Base-by-base conservation (phyloP, 2,329 filamentous ascomycete genomes). In the Trichoderma pleuroti region DNA sequence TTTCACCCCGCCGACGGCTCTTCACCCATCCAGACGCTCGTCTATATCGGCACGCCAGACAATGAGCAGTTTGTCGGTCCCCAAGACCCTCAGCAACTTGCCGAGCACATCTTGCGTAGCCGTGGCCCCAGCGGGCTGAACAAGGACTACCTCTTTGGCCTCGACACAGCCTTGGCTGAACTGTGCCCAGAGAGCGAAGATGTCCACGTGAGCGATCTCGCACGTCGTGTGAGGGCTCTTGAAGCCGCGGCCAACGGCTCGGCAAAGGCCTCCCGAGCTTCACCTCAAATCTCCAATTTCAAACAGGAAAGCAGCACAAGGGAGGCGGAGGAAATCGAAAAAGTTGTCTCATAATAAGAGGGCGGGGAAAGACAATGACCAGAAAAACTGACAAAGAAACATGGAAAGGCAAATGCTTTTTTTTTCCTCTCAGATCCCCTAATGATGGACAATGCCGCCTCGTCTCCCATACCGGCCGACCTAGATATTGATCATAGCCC, bases 11-110 rank as follows among this genome's bases (percentile, higher is more conserved):
- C 80, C 54, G 80, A 83, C 73, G 77, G 77, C 30, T 77, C 78
- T 16, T 70, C 77, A 5, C 75, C 81, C 24, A 86, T 89, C 76
- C 81, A 78, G 68, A 85, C 87, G 71, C 87, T 98, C 73, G 93
- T 97, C 2, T 99, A 99, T 80, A 98, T 99, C 77, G 96, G 96
- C 26, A 92, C 97, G 2, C 96, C 96, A 0, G 89, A 91, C 59
- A 99, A 99, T 77, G 91, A 93, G 69, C 96, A 98, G 80, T 99
- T 99, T 77, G 86, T 94, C 46, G 93, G 93, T 0, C 90, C 91
- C 0, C 94, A 97, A 78, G 91, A 96, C 68, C 92, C 92, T 1
- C 88, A 93, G 76, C 80, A 83, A 54, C 86, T 98, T 64, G 94
- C 95, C 28, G 87, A 89, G 80, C 93, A 95, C 80, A 98, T 99